phyloP scores from a whole-genome alignment of 164 flowering plant genomes.

The Aristolochia californica region DNA sequence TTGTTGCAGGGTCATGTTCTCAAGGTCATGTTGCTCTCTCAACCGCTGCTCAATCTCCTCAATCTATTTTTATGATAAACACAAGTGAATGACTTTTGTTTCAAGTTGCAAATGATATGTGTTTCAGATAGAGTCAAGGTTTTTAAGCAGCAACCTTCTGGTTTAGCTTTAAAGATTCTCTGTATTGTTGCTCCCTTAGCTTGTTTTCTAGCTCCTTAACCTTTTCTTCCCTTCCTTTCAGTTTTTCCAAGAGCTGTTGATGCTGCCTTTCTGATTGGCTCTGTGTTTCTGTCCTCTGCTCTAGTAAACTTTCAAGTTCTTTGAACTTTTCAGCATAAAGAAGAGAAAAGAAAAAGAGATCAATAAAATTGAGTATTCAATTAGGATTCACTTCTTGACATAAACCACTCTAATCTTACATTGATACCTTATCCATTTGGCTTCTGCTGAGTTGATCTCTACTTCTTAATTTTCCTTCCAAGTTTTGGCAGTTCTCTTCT shows the following conservation, averaged over 20 bases:
- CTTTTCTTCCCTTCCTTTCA: conserved; percentile 58
- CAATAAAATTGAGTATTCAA: not conserved
- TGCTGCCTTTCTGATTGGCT: conserved; percentile 54
- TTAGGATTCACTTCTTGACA: not conserved
- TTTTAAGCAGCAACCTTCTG: conserved; percentile 37
- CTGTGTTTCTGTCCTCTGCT: conserved; percentile 28
- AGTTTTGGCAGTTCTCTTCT: conserved; percentile 57
- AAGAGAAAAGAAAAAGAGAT: not conserved
- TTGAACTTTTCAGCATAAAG: conserved; percentile 21
- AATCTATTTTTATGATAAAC: conserved; percentile 10
- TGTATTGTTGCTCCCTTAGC: conserved; percentile 15
- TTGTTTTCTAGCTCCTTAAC: conserved; percentile 25
- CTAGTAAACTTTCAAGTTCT: conserved; percentile 63
- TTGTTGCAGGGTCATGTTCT: conserved; percentile 29
- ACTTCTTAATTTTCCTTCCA: conserved; percentile 52
- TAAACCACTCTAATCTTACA: not conserved
- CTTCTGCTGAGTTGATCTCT: conserved; percentile 49
- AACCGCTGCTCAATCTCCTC: conserved; percentile 20
- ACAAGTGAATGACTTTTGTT: not conserved
- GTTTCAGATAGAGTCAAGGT: not conserved
- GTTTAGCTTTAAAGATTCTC: conserved; percentile 25
- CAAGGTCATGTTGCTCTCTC: conserved; percentile 16
- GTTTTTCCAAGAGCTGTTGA: conserved; percentile 41
- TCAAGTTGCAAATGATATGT: not conserved
- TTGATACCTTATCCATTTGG: conserved; percentile 45